A percentile compares a stretch with the other conserved stretches of the same genome.
These are phyloP conservation scores for Trichoderma citrinoviride DNA, from an alignment of 2,329 filamentous ascomycete genomes.

Conservation along the genomic window DNA sequence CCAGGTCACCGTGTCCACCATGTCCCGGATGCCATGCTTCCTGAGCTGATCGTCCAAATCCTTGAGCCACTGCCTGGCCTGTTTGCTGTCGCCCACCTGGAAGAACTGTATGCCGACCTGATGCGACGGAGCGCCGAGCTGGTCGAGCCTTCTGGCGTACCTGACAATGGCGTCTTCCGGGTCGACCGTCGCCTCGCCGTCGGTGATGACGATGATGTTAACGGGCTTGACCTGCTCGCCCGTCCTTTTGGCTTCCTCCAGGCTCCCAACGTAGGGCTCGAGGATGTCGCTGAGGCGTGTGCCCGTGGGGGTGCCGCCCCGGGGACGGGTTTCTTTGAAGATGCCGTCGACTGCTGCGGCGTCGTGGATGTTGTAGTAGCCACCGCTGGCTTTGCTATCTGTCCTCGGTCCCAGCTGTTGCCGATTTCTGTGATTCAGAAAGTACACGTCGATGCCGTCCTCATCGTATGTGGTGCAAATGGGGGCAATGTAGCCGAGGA, in stretches of 20 bases:
- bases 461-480: constrained; percentile 76
- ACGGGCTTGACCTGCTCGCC: constrained; percentile 64
- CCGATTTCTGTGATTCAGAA: constrained; percentile 66
- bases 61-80: constrained; percentile 62
- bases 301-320: constrained; percentile 72
- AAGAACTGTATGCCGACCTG: constrained; percentile 96
- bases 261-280: constrained; percentile 60
- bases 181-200: constrained; percentile 79
- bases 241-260: constrained; percentile 42
- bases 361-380: constrained; percentile 64
- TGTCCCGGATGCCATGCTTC: constrained; percentile 67
- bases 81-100: constrained; percentile 75
- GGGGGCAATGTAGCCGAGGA: constrained; percentile 71
- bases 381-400: constrained; percentile 42
- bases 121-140: constrained; percentile 66
- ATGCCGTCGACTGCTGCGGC: constrained; percentile 60
- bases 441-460: constrained; percentile 89
- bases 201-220: constrained; percentile 91
- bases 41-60: constrained; percentile 71
- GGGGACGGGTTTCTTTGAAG: constrained; percentile 66
- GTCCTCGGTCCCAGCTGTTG: constrained; percentile 28
- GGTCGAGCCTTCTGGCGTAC: constrained; percentile 68
- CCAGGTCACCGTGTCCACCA: constrained; percentile 88
- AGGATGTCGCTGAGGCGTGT: constrained; percentile 69
- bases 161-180: constrained; percentile 66